Evolutionary conservation across 148 eudicot species (phyloP).

Genomic region (Cornus suecica): DNA sequence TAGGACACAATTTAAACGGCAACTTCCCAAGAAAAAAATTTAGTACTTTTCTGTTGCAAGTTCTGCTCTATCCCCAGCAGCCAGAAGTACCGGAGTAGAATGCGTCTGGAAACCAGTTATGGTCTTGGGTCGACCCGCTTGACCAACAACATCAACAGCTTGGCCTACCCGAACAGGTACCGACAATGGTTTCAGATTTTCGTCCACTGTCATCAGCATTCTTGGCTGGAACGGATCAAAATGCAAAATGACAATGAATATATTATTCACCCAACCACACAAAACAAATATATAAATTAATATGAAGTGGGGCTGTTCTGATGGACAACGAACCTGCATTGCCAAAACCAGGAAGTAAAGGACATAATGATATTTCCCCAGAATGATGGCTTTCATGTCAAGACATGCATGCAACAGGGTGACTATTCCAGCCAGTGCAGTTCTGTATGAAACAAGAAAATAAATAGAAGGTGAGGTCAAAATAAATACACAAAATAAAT

Average conservation of each 20-base stretch:
- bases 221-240: constrained; percentile 60
- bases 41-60: constrained; percentile 91
- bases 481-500: neutral
- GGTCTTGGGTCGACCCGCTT: constrained; percentile 95
- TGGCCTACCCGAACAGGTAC: constrained; percentile 97
- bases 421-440: constrained; percentile 82
- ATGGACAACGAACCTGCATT: constrained; percentile 63
- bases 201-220: constrained; percentile 92
- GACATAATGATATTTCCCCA: constrained; percentile 86
- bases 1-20: neutral
- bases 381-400: constrained; percentile 76
- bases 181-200: constrained; percentile 81
- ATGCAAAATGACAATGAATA: neutral
- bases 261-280: neutral
- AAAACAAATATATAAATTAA: neutral
- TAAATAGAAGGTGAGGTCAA: neutral
- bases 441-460: constrained; percentile 32
- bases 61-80: constrained; percentile 96
- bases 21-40: neutral
- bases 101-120: constrained; percentile 97
- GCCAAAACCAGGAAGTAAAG: constrained; percentile 88
- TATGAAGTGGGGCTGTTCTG: neutral
- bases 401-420: constrained; percentile 79
- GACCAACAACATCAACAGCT: constrained; percentile 97
- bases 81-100: constrained; percentile 86